Evolutionary conservation across 306 rosid species (phyloP).

Genomic region (Vachellia collinsii): DNA sequence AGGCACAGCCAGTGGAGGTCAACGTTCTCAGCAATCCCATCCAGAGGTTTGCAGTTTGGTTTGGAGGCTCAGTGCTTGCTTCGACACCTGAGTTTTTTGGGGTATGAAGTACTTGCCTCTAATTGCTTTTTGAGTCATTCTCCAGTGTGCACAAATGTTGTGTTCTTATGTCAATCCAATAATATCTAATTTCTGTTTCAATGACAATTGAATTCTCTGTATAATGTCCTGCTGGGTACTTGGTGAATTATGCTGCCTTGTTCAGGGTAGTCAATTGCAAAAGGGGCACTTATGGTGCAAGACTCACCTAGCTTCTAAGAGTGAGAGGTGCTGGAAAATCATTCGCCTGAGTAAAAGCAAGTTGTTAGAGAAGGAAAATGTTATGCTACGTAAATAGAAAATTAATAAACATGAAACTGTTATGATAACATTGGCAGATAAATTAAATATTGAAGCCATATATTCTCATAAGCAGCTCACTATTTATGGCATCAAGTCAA

Average conservation of each 20-base stretch:
- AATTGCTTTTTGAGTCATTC: neutral
- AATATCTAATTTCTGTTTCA: neutral
- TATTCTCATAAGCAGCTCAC: neutral
- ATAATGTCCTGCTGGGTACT: neutral
- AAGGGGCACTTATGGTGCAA: neutral
- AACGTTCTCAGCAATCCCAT: slow-evolving; percentile 95
- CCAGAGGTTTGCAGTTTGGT: slow-evolving; percentile 99
- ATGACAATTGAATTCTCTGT: neutral
- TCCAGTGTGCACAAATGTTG: neutral
- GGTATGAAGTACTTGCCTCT: slow-evolving; percentile 51
- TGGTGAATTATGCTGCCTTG: neutral
- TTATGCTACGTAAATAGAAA: neutral
- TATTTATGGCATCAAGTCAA: neutral
- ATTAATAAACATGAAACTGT: neutral
- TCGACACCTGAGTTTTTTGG: slow-evolving; percentile 95
- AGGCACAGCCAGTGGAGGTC: slow-evolving; percentile 98
- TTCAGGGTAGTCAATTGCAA: neutral
- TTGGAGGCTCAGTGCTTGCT: slow-evolving; percentile 99
- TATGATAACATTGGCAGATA: neutral
- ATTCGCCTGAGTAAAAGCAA: neutral
- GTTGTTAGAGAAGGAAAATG: neutral
- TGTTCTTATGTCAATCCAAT: neutral
- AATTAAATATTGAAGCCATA: neutral
- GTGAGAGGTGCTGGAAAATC: neutral
- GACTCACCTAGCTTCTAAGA: neutral